phyloP scores from a whole-genome alignment of 192 early-diverging fungal species.

The Phycomyces nitens region DNA sequence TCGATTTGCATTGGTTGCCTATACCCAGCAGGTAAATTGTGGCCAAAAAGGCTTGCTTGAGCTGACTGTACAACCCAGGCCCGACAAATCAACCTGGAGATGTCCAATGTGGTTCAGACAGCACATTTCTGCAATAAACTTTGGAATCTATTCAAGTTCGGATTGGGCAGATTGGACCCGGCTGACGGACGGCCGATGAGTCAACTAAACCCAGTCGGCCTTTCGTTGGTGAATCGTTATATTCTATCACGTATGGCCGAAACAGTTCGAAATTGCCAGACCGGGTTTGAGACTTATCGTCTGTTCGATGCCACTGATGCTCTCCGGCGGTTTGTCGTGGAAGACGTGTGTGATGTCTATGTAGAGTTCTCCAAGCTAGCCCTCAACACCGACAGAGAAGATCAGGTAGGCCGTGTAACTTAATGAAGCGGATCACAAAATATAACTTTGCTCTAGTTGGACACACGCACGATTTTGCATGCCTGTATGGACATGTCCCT shows the following conservation, averaged over 20 bases:
- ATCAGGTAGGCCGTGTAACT: slow-evolving; percentile 38
- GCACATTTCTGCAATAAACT: slow-evolving; percentile 95
- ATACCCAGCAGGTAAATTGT: slow-evolving; percentile 56
- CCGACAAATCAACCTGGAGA: slow-evolving; percentile 91
- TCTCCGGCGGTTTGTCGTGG: slow-evolving; percentile 83
- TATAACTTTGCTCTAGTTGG: slow-evolving; percentile 15
- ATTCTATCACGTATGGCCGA: slow-evolving; percentile 78
- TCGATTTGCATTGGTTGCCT: slow-evolving; percentile 64
- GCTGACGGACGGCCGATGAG: slow-evolving; percentile 34
- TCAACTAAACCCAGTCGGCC: slow-evolving; percentile 9
- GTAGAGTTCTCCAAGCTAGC: slow-evolving; percentile 83
- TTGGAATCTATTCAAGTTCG: slow-evolving; percentile 87
- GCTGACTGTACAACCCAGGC: slow-evolving; percentile 35
- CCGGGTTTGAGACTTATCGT: slow-evolving; percentile 64
- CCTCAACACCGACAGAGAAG: slow-evolving; percentile 62
- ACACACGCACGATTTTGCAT: slow-evolving; percentile 54
- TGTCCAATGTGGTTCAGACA: slow-evolving; percentile 79
- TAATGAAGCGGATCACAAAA: slow-evolving; percentile 1
- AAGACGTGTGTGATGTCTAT: slow-evolving; percentile 94
- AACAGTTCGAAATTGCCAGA: slow-evolving; percentile 63
- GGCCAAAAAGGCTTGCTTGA: too few relatives aligned
- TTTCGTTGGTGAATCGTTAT: slow-evolving; percentile 76
- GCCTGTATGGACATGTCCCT: slow-evolving; percentile 74
- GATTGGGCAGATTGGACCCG: slow-evolving; percentile 56
- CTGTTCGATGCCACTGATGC: slow-evolving; percentile 77